Base-by-base conservation (phyloP, 805 yeast genomes). In the Metschnikowia reukaufii region DNA sequence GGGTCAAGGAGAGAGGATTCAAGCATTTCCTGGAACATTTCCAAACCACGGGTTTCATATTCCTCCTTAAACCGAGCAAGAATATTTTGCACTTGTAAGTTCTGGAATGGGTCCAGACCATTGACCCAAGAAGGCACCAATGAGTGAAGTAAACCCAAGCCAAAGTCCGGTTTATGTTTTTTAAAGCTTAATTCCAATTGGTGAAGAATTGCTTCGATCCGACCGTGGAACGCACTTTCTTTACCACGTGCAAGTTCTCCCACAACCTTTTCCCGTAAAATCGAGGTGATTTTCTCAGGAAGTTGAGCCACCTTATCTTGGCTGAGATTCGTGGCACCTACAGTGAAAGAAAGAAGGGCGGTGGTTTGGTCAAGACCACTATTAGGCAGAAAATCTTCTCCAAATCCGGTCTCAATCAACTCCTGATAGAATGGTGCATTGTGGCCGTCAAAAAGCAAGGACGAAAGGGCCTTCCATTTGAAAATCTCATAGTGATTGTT, bases 151-250 rank as follows among this genome's bases (percentile, higher is more conserved):
- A 92, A 63, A 31, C 82, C 82, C 72, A 94, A 70, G 9, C 99
- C 99, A 70, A 89, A 94, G 50, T 88, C 87, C 0, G 98, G 84
- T 56, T 85, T 90, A 52, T 90, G 95, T 55, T 89, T 91, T 57
- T 88, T 88, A 62, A 88, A 84, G 30, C 82, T 67, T 25, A 94
- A 68, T 63, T 94, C 99, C 30, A 90, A 67, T 63, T 91, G 98
- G 64, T 90, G 95, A 32, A 94, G 73, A 41, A 92, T 79, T 0
- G 96, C 98, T 45, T 86, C 84, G n/a, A 94, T 77, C 57, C 88
- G 57, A 20, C 64, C 66, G 33, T 62, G 57, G 52, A 58, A 70
- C 9, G 54, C 47, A 32, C 61, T 49, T 17, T 59, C 48, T 4
- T 55, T 52, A n/a, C 60, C 50, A 17, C 45, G 47, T 17, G 45